Evolutionary conservation across 306 rosid species (phyloP).

Genomic region (Prunus padus): DNA sequence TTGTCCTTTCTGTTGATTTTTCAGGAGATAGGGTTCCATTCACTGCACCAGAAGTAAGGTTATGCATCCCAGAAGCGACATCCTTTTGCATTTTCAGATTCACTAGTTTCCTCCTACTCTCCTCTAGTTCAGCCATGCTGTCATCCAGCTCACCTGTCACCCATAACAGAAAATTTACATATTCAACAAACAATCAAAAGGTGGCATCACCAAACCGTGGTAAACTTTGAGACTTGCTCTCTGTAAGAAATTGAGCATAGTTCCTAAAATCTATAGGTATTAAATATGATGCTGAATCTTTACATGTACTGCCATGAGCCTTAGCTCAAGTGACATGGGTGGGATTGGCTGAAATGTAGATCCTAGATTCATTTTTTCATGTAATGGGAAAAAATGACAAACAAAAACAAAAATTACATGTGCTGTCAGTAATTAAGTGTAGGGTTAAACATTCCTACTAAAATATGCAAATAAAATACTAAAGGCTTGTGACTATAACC

Average conservation of each 20-base stretch:
- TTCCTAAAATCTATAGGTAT: not conserved
- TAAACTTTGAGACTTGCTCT: not conserved
- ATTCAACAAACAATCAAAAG: conserved; percentile 27
- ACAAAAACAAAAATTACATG: not conserved
- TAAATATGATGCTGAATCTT: not conserved
- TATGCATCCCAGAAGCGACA: conserved; percentile 47
- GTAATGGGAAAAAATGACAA: not conserved
- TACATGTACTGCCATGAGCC: not conserved
- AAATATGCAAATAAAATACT: not conserved
- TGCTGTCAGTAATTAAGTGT: not conserved
- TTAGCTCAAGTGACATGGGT: not conserved
- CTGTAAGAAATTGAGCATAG: conserved; percentile 13
- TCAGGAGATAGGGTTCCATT: conserved; percentile 89
- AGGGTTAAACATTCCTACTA: not conserved
- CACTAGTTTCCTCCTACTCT: conserved; percentile 82
- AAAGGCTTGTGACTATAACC: conserved; percentile 13
- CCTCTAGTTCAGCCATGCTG: conserved; percentile 79
- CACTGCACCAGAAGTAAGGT: conserved; percentile 42
- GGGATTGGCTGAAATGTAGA: not conserved
- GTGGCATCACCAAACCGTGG: conserved; percentile 19
- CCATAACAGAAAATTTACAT: conserved; percentile 27
- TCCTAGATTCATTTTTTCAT: not conserved
- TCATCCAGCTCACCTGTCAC: conserved; percentile 86
- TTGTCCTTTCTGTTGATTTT: conserved; percentile 62
- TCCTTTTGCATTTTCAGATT: conserved; percentile 90